A percentile compares a stretch with the other conserved stretches of the same genome.
These are phyloP conservation scores for Diaporthe nobilis DNA, from an alignment of 2,329 filamentous ascomycete species.

Conservation along the genomic window DNA sequence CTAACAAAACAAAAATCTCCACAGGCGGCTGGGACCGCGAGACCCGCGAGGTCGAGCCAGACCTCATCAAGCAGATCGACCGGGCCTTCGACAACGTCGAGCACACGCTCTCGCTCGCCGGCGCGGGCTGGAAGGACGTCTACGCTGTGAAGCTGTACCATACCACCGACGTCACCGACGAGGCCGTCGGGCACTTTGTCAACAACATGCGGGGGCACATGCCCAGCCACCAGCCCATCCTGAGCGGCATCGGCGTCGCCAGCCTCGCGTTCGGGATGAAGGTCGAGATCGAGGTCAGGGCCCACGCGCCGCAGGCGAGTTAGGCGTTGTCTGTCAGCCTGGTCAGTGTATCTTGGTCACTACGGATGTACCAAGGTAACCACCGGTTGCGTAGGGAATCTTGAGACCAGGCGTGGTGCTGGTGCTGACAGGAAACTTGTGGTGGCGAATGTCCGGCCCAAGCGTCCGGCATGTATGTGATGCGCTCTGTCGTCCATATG, in stretches of 20 bases:
- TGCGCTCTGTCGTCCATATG: neutral
- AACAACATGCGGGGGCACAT: constrained; percentile 11
- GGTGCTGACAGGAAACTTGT: neutral
- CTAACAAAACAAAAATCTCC: too few relatives aligned
- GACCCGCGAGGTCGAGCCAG: constrained; percentile 2
- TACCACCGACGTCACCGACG: neutral
- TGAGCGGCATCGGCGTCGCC: neutral
- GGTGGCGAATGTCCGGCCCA: neutral
- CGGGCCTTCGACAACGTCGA: constrained; percentile 18
- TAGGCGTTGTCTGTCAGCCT: neutral
- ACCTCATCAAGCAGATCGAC: constrained; percentile 13
- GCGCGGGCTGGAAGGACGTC: constrained; percentile 1
- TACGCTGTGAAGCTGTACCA: constrained; percentile 25
- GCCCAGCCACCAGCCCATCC: neutral
- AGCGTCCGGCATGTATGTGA: neutral
- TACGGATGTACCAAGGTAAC: neutral
- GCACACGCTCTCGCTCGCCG: constrained; percentile 3
- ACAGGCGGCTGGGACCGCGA: constrained; percentile 10
- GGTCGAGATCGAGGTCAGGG: constrained; percentile 24
- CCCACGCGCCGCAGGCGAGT: neutral
- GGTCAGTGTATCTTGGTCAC: too few relatives aligned
- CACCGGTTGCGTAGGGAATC: neutral
- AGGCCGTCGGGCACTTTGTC: constrained; percentile 1
- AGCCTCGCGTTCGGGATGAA: constrained; percentile 19
- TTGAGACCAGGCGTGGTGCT: neutral